Percentiles rank a stretch among this genome's conserved stretches.
These are phyloP conservation scores for Xylaria multiplex DNA, from an alignment of 2,329 filamentous ascomycete species.

Conservation along the genomic window DNA sequence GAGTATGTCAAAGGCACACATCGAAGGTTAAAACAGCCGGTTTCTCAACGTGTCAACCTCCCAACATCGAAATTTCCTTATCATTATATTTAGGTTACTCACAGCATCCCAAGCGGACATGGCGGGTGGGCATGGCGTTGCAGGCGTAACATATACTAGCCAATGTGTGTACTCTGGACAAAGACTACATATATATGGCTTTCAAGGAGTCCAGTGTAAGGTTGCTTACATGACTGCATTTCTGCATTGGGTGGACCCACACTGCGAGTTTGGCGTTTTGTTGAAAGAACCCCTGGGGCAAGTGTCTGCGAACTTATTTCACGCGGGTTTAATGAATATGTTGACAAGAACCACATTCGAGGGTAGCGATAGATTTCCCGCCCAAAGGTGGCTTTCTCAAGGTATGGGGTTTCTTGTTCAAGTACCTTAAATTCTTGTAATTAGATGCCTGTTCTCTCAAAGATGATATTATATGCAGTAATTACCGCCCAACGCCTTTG, in stretches of 20 bases:
- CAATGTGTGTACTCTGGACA: slow-evolving; percentile 44
- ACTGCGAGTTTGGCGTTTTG: slow-evolving; percentile 41
- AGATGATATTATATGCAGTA: slow-evolving; percentile 47
- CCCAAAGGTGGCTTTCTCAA: slow-evolving; percentile 21
- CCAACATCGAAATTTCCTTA: slow-evolving; percentile 40
- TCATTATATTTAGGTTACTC: slow-evolving; percentile 48
- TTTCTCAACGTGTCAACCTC: slow-evolving; percentile 20
- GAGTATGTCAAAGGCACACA: slow-evolving; percentile 78
- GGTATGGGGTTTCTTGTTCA: slow-evolving; percentile 22
- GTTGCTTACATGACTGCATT: slow-evolving; percentile 46
- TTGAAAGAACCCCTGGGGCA: slow-evolving; percentile 30
- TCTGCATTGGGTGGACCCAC: slow-evolving; percentile 44
- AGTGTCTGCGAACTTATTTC: slow-evolving; percentile 31
- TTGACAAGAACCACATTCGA: slow-evolving; percentile 20
- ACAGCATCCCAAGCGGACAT: slow-evolving; percentile 49
- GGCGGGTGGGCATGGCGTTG: slow-evolving; percentile 55
- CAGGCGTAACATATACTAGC: slow-evolving; percentile 54
- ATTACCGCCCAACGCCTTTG: slow-evolving; percentile 24
- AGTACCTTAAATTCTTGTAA: slow-evolving; percentile 43
- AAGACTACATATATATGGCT: slow-evolving; percentile 39
- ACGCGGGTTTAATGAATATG: slow-evolving; percentile 28
- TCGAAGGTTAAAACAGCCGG: slow-evolving; percentile 71
- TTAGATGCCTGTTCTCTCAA: slow-evolving; percentile 44
- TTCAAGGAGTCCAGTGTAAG: slow-evolving; percentile 40
- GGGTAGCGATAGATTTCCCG: slow-evolving; percentile 24